These are phyloP conservation scores for Polysphondylium violaceum DNA, from an alignment of 78 protist genomes.

Conservation along the genomic window DNA sequence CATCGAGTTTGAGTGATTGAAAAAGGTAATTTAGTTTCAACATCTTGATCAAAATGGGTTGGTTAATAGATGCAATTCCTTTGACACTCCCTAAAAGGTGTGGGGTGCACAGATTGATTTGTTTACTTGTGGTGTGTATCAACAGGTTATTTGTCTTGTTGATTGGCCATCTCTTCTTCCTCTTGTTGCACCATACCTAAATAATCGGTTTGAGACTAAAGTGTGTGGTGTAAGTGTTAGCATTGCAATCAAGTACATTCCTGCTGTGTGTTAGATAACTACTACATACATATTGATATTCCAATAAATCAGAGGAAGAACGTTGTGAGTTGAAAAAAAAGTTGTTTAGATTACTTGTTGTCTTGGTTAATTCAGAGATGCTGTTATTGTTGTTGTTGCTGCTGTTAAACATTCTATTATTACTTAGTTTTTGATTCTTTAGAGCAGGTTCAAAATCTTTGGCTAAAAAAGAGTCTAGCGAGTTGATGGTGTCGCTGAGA, in stretches of 20 bases:
- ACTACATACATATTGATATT: slow-evolving; percentile 34
- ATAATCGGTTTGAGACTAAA: slow-evolving; percentile 32
- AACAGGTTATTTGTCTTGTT: neutral
- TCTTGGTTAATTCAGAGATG: neutral
- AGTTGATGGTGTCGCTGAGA: neutral
- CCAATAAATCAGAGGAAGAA: neutral
- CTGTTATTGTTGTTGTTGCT: neutral
- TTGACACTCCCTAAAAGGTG: too few relatives aligned
- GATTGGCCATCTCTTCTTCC: neutral
- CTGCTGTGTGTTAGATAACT: neutral
- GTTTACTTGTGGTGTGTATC: neutral
- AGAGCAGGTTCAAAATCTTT: neutral
- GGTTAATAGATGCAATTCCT: too few relatives aligned
- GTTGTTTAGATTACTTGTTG: neutral
- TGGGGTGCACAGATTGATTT: too few relatives aligned
- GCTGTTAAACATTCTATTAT: neutral
- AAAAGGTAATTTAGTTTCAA: neutral
- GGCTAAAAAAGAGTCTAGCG: neutral
- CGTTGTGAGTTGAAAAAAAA: neutral
- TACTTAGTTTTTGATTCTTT: neutral
- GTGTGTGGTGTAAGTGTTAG: neutral
- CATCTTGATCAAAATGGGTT: too few relatives aligned
- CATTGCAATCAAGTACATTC: neutral
- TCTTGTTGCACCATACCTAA: slow-evolving; percentile 8
- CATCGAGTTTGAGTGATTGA: neutral